Percentiles rank a stretch among this genome's conserved stretches.
These are phyloP conservation scores for Entomortierella beljakovae DNA, from an alignment of 192 early-diverging fungal species.

Conservation along the genomic window DNA sequence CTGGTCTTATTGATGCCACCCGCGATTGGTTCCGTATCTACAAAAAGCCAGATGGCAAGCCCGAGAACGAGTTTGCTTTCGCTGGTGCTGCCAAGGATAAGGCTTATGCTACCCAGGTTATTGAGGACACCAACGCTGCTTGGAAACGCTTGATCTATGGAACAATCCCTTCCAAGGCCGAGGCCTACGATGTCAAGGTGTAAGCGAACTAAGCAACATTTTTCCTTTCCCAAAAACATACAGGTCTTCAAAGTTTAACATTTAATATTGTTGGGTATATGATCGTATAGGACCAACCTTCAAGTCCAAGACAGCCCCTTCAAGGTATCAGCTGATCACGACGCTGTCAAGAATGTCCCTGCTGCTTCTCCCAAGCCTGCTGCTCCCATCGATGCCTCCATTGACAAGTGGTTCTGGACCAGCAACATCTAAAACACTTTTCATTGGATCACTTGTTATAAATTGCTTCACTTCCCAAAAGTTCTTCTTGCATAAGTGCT, in stretches of 20 bases:
- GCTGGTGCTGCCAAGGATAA: conserved; percentile 85
- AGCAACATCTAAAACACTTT: conserved; percentile 34
- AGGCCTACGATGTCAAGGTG: conserved; percentile 80
- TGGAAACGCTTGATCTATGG: conserved; percentile 88
- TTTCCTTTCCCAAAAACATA: conserved; percentile 6
- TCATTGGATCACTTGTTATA: neutral
- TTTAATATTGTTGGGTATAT: neutral
- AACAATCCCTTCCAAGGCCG: conserved; percentile 67
- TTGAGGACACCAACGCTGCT: conserved; percentile 93
- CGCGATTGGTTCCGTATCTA: conserved; percentile 99
- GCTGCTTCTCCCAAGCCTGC: conserved; percentile 65
- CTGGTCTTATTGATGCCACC: conserved; percentile 94
- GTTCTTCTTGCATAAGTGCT: too few species aligned
- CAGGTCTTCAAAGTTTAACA: neutral
- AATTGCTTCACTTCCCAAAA: neutral
- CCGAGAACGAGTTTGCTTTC: conserved; percentile 99
- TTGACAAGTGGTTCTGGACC: conserved; percentile 54
- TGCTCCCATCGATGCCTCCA: conserved; percentile 82
- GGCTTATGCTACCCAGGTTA: conserved; percentile 87
- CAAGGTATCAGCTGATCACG: conserved; percentile 70
- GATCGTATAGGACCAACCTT: conserved; percentile 66
- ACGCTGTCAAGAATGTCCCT: conserved; percentile 67
- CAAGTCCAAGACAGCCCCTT: conserved; percentile 77
- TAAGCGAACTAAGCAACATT: conserved; percentile 52
- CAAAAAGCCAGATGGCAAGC: conserved; percentile 99